Conservation (phyloP, 1,139 yeast genomes). For the Ogataea hybrid region DNA sequence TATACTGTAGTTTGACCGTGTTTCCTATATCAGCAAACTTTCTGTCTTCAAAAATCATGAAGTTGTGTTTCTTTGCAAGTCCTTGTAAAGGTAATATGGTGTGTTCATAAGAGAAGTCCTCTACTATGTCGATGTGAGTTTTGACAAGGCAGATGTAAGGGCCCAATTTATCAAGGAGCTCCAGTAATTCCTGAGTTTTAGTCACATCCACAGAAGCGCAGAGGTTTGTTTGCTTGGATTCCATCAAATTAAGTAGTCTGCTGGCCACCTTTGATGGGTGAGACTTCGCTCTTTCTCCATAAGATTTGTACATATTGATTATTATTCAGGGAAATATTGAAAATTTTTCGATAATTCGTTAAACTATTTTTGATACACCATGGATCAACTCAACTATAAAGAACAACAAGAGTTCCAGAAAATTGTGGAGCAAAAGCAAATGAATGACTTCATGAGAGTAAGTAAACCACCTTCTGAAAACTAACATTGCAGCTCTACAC, state of each 20-base stretch:
- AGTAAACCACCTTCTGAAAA: constrained; percentile 20
- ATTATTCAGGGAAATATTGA: constrained; percentile 1
- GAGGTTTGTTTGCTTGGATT: constrained; percentile 75
- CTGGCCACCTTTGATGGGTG: constrained; percentile 81
- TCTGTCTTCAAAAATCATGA: constrained; percentile 91
- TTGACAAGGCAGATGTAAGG: constrained; percentile 91
- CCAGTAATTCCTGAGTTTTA: constrained; percentile 70
- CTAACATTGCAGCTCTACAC: constrained; percentile 58
- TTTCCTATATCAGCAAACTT: constrained; percentile 99
- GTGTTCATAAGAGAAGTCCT: constrained; percentile 79
- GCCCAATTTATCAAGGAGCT: constrained; percentile 74
- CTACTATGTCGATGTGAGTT: constrained; percentile 91
- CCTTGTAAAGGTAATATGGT: constrained; percentile 73
- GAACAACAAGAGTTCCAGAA: constrained; percentile 97
- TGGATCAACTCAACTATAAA: constrained; percentile 83
- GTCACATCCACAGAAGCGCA: constrained; percentile 97
- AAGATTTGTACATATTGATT: constrained; percentile 37
- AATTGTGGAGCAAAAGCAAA: constrained; percentile 94
- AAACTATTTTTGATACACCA: constrained; percentile 25
- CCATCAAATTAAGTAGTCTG: constrained; percentile 73
- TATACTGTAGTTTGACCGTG: constrained; percentile 91
- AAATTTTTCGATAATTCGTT: constrained; percentile 9
- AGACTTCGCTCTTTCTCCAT: constrained; percentile 63
- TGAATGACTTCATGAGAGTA: constrained; percentile 97
- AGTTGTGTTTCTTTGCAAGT: constrained; percentile 73